Conservation (phyloP, 129 eudicot genomes). For the Cynara cardunculus region DNA sequence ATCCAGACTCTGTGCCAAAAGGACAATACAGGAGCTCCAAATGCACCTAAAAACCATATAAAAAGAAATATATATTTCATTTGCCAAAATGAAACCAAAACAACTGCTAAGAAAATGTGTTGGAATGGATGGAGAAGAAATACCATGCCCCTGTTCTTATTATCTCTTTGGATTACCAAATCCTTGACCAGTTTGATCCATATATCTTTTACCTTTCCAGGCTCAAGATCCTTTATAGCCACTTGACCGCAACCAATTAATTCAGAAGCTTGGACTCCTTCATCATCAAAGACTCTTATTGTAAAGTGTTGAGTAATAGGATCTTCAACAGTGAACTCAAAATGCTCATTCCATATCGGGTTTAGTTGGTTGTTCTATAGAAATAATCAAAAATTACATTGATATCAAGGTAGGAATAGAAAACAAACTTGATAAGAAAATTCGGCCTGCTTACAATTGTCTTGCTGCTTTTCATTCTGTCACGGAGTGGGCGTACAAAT, state of each 20-base stretch:
- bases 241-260: slow-evolving; percentile 74
- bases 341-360: slow-evolving; percentile 98
- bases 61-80: neutral
- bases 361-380: slow-evolving; percentile 68
- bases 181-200: slow-evolving; percentile 93
- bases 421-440: neutral
- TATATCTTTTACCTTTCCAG: slow-evolving; percentile 75
- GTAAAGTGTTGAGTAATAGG: slow-evolving; percentile 69
- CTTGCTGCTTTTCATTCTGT: slow-evolving; percentile 66
- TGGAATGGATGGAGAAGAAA: neutral
- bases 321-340: slow-evolving; percentile 87
- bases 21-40: slow-evolving; percentile 93
- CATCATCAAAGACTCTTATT: slow-evolving; percentile 78
- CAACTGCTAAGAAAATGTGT: neutral
- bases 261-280: slow-evolving; percentile 88
- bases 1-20: slow-evolving; percentile 45
- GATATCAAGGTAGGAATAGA: neutral
- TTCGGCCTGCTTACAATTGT: slow-evolving; percentile 48
- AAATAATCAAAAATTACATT: neutral
- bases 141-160: slow-evolving; percentile 84
- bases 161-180: slow-evolving; percentile 71
- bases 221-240: slow-evolving; percentile 56
- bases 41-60: slow-evolving; percentile 60
- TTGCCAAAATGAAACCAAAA: neutral
- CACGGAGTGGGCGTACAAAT: slow-evolving; percentile 73